Evolutionary conservation across 495 filamentous ascomycete species (phyloP).

Genomic region (Penicillium macrosclerotiorum): DNA sequence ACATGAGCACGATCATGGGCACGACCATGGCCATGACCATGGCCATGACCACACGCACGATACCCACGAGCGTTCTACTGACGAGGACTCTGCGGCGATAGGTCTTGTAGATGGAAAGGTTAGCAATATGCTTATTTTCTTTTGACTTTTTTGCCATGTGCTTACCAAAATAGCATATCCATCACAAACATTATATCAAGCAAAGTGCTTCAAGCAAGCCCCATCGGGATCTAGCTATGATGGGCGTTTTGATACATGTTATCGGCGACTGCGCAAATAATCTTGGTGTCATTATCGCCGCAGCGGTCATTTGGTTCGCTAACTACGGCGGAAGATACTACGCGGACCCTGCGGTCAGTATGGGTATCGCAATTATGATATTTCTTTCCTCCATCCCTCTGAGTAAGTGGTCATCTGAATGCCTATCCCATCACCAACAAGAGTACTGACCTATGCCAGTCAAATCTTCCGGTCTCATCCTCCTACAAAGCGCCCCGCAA

Average conservation of each 20-base stretch:
- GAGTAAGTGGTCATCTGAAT: slow-evolving; percentile 10
- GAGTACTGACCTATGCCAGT: slow-evolving; percentile 13
- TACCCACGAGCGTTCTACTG: background rate
- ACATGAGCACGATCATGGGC: slow-evolving; percentile 23
- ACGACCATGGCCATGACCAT: slow-evolving; percentile 14
- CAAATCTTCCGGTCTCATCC: slow-evolving; percentile 47
- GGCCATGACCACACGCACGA: slow-evolving; percentile 11
- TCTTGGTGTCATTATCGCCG: slow-evolving; percentile 44
- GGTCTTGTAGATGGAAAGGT: slow-evolving; percentile 7
- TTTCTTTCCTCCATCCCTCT: slow-evolving; percentile 40
- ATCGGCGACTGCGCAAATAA: slow-evolving; percentile 46
- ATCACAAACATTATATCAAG: slow-evolving; percentile 5
- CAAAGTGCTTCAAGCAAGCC: background rate
- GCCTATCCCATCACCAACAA: slow-evolving; percentile 18
- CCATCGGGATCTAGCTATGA: slow-evolving; percentile 37
- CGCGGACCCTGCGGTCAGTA: slow-evolving; percentile 45
- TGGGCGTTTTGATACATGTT: slow-evolving; percentile 50
- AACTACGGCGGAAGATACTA: slow-evolving; percentile 38
- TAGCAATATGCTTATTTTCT: background rate
- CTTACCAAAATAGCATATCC: slow-evolving; percentile 2
- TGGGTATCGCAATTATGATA: slow-evolving; percentile 47
- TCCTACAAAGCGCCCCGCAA: slow-evolving; percentile 77
- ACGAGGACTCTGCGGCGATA: background rate
- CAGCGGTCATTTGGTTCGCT: slow-evolving; percentile 41
- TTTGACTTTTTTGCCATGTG: background rate